A percentile compares a stretch with the other conserved stretches of the same genome.
Evolutionary conservation across 2,329 filamentous ascomycete species (phyloP).

Genomic region (Epichloe aotearoae): DNA sequence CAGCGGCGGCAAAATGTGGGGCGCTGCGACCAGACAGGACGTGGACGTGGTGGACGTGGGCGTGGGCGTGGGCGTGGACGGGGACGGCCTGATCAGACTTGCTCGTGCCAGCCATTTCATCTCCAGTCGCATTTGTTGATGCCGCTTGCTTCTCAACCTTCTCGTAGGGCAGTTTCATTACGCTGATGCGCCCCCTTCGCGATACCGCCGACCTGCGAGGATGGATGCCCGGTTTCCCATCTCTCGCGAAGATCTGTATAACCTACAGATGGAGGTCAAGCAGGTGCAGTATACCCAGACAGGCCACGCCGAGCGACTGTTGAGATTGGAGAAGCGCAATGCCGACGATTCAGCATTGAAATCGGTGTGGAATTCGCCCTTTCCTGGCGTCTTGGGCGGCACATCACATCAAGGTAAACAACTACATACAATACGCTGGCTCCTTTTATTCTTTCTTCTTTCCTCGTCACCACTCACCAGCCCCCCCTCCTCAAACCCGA

Average conservation of each 20-base stretch:
- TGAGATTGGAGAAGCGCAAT: slow-evolving; percentile 51
- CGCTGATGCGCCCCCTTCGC: background rate
- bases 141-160: background rate
- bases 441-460: background rate
- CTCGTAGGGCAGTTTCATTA: background rate
- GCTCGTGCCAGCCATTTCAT: no score
- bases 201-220: slow-evolving; percentile 17
- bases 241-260: slow-evolving; percentile 51
- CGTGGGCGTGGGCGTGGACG: no score
- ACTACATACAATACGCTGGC: background rate
- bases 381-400: slow-evolving; percentile 70
- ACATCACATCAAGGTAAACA: slow-evolving; percentile 75
- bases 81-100: no score
- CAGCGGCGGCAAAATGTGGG: background rate
- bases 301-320: slow-evolving; percentile 48
- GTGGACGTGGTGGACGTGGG: no score
- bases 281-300: slow-evolving; percentile 51
- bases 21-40: background rate
- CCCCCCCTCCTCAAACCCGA: background rate
- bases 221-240: slow-evolving; percentile 52
- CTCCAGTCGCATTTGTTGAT: background rate
- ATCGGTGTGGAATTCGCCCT: slow-evolving; percentile 88
- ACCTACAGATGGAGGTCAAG: slow-evolving; percentile 58
- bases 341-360: slow-evolving; percentile 58
- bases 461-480: background rate